Conservation (phyloP, 1,139 yeast species). For the Geotrichum bryndzae region DNA sequence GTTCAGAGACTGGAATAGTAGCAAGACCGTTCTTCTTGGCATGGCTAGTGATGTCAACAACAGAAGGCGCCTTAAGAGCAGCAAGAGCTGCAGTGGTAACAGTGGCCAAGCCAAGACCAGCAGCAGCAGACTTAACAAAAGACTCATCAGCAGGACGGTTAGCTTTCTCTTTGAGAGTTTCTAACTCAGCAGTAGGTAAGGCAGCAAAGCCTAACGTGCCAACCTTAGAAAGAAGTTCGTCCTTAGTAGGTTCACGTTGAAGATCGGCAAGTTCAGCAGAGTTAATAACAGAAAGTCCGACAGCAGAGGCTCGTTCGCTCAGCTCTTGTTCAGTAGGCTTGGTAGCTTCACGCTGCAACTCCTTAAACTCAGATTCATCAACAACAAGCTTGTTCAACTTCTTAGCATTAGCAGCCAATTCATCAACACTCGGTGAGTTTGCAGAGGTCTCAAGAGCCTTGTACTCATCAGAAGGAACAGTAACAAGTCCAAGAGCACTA, state of each 20-base stretch:
- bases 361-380: constrained; percentile 24
- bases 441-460: constrained; percentile 22
- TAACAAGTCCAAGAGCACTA: constrained; percentile 32
- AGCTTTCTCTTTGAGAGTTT: constrained; percentile 31
- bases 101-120: constrained; percentile 33
- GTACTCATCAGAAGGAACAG: constrained; percentile 37
- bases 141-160: constrained; percentile 28
- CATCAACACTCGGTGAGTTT: constrained; percentile 1
- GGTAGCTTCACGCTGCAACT: constrained; percentile 17
- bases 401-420: constrained; percentile 32
- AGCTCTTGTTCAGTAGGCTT: constrained; percentile 18
- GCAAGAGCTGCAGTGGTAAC: constrained; percentile 33
- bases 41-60: constrained; percentile 28
- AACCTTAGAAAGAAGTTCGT: constrained; percentile 29
- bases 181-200: constrained; percentile 32
- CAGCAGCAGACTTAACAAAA: constrained; percentile 19
- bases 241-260: constrained; percentile 9
- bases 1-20: constrained; percentile 24
- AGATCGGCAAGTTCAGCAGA: constrained; percentile 25
- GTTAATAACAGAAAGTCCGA: constrained; percentile 36
- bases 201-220: constrained; percentile 35
- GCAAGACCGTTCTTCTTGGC: constrained; percentile 29
- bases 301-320: not conserved
- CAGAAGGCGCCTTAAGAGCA: constrained; percentile 22
- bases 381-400: constrained; percentile 20